Evolutionary conservation across 1,284 basidiomycete genomes (phyloP).

Genomic region (Trichosporon asahii): DNA sequence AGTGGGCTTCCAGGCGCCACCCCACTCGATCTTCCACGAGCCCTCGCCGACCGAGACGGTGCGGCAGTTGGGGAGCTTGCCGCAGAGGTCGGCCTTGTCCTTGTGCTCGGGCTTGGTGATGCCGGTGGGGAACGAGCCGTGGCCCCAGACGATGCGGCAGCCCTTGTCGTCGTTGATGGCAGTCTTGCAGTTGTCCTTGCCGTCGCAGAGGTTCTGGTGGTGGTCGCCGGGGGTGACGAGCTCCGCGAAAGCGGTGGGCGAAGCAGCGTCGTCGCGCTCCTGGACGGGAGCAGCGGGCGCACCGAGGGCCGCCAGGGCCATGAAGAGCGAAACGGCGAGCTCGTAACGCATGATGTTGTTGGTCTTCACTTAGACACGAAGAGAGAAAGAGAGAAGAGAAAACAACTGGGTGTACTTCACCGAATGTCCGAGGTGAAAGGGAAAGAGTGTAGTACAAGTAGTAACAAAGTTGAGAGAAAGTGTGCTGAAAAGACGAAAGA

Average conservation of each 20-base stretch:
- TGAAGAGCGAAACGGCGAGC: slow-evolving; percentile 6
- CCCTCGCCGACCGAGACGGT: slow-evolving; percentile 8
- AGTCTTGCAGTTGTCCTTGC: slow-evolving; percentile 9
- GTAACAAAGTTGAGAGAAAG: slow-evolving; percentile 7
- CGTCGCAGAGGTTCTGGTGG: not conserved
- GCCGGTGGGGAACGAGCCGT: slow-evolving; percentile 3
- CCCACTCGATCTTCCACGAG: slow-evolving; percentile 8
- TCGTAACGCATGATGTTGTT: not conserved
- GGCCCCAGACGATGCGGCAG: slow-evolving; percentile 8
- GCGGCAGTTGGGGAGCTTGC: slow-evolving; percentile 11
- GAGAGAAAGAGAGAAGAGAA: slow-evolving; percentile 5
- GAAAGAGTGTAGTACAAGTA: slow-evolving; percentile 4
- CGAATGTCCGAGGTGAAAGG: slow-evolving; percentile 1
- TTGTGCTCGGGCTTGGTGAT: slow-evolving; percentile 5
- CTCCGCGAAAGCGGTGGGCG: slow-evolving; percentile 5
- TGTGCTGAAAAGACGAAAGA: not conserved
- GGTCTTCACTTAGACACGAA: not conserved
- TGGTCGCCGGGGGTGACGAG: slow-evolving; percentile 8
- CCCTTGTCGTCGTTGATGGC: slow-evolving; percentile 6
- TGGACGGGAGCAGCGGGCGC: slow-evolving; percentile 7
- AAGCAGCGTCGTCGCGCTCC: slow-evolving; percentile 8
- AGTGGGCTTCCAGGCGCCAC: slow-evolving; percentile 7
- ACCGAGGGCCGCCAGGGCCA: slow-evolving; percentile 9
- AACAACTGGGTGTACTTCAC: not conserved
- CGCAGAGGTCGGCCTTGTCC: slow-evolving; percentile 3